Percentiles rank a stretch among this genome's conserved stretches.
These are phyloP conservation scores for Talaromyces wortmannii DNA, from an alignment of 495 filamentous ascomycete genomes.

Conservation along the genomic window DNA sequence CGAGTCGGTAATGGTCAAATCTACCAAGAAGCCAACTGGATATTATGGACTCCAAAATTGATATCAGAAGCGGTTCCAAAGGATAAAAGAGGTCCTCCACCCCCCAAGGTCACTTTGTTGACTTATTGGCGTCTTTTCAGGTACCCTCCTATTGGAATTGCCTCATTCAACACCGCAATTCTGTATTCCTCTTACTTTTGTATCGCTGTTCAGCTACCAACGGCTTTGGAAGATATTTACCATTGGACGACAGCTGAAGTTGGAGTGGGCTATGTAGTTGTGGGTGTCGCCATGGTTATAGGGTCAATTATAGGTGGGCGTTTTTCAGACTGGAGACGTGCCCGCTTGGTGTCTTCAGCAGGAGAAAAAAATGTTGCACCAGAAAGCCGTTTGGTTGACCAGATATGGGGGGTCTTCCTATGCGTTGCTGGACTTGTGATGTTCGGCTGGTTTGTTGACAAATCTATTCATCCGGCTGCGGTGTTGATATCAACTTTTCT, in stretches of 20 bases:
- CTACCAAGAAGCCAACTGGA: conserved; percentile 6
- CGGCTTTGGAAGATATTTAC: conserved; percentile 14
- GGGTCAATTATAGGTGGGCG: conserved; percentile 19
- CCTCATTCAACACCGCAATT: conserved; percentile 20
- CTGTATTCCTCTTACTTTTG: conserved; percentile 17
- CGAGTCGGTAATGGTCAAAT: conserved; percentile 18
- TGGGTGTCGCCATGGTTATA: conserved; percentile 17
- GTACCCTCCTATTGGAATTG: conserved; percentile 18
- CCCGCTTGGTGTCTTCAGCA: conserved; percentile 1
- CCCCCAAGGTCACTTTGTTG: conserved; percentile 16
- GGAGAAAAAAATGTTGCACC: conserved; percentile 9
- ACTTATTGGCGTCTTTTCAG: conserved; percentile 11
- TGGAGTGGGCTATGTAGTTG: conserved; percentile 18
- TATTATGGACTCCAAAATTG: conserved; percentile 6
- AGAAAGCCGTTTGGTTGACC: conserved; percentile 15
- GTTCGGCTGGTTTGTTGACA: conserved; percentile 25
- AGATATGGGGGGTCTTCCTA: conserved; percentile 19
- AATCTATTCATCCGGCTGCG: conserved; percentile 12
- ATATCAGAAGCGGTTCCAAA: conserved; percentile 6
- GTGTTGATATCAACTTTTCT: conserved; percentile 12
- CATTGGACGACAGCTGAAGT: conserved; percentile 16
- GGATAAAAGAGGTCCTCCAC: conserved; percentile 8
- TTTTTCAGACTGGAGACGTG: conserved; percentile 16
- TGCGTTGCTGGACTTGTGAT: conserved; percentile 14
- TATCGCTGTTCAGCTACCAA: conserved; percentile 17